Base-by-base conservation (phyloP, 345 rosid genomes). In the Turritis glabra region DNA sequence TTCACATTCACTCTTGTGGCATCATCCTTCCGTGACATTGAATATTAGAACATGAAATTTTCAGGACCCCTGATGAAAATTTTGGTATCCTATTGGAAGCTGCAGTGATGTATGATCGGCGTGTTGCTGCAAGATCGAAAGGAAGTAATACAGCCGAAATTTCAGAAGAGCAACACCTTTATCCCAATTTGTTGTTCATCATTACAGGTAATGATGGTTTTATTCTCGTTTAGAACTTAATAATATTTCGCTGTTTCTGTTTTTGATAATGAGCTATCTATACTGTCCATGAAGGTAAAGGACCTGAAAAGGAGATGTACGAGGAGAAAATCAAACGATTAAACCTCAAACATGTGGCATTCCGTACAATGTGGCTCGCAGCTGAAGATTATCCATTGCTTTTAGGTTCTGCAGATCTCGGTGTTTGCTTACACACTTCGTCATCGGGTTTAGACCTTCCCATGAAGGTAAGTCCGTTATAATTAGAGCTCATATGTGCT, bases 41-140 rank as follows among this genome's bases (percentile, higher is more conserved):
- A 77, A 23, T 27, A 51, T 25, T 50, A 22, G 48, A 63, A 77
- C 47, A 51, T 32, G 23, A 71, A 26, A 17, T 69, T 81, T 78
- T 51, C 89, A 95, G 97, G 99, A 90, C 98, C 27, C 86, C 97
- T 53, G 99, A 95, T 90, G 99, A 95, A 83, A 87, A 95, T 81
- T 95, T 95, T 84, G 86, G 96, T 75, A 85, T 95, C 68, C 91
- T 95, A 50, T 78, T 95, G 69, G 97, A 95, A 85, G 99, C 99
- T 62, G 97, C 98, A 19, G 91, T 95, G 21, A 86, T 92, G 96
- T 95, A 92, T 84, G 97, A 95, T 71, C 89, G 96, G 57, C 90
- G 96, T 35, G 99, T 92, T 78, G 92, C 89, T 66, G 97, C 98
- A 41, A 82, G 90, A 46, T 74, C 86, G 38, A 79, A 85, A 76